Percentiles rank a stretch among this genome's conserved stretches.
Evolutionary conservation across 352 stramenopile species (phyloP).

Genomic region (Phytophthora pinifolia): DNA sequence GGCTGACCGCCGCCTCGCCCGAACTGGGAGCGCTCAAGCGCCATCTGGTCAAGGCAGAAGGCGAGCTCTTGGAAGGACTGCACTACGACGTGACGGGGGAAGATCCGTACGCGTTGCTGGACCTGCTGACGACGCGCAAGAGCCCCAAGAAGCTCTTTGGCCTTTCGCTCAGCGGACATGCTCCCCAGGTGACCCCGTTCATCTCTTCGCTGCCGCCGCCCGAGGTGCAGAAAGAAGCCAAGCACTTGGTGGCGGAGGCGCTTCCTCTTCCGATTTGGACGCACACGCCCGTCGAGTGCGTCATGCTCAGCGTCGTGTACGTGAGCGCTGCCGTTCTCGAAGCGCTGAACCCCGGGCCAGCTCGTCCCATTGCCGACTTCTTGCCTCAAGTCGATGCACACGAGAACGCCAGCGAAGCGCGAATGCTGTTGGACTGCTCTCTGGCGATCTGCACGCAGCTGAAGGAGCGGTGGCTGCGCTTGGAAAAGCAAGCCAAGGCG

Average conservation of each 20-base stretch:
- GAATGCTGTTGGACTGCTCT: constrained; percentile 60
- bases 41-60: constrained; percentile 62
- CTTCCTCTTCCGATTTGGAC: constrained; percentile 68
- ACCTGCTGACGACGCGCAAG: constrained; percentile 56
- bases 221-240: constrained; percentile 71
- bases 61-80: constrained; percentile 67
- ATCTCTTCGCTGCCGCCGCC: constrained; percentile 28
- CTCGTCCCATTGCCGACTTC: constrained; percentile 26
- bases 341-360: constrained; percentile 22
- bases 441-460: constrained; percentile 52
- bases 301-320: constrained; percentile 71
- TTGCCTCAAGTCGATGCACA: constrained; percentile 49
- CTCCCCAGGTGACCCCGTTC: constrained; percentile 17
- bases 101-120: constrained; percentile 71
- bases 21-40: constrained; percentile 56
- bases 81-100: constrained; percentile 74
- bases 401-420: constrained; percentile 40
- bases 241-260: constrained; percentile 55
- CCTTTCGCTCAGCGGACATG: constrained; percentile 13
- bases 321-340: constrained; percentile 58
- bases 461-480: constrained; percentile 63
- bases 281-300: constrained; percentile 56
- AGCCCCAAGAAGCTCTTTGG: constrained; percentile 41
- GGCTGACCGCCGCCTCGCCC: constrained; percentile 34
- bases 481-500: constrained; percentile 52